Evolutionary conservation across 495 filamentous ascomycete species (phyloP), one percentile per base, ranked within the genome.

Genomic region (Chaetomium tenue): DNA sequence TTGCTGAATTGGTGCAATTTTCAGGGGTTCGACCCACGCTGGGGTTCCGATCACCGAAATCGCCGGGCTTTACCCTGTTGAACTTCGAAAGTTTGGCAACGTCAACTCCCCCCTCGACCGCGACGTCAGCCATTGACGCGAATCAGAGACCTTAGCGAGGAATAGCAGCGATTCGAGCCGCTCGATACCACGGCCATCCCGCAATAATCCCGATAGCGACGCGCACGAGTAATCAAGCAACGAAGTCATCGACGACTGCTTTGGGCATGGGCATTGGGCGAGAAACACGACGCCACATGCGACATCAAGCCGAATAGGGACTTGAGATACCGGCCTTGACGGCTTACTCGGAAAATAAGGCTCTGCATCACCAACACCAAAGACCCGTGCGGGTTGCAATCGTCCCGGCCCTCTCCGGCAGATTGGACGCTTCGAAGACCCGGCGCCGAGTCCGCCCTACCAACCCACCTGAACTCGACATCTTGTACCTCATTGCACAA

Each of bases 11-110:
- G 44, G 55, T 50, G 23, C 44, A 40, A 11, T 58, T 58, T 64
- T 64, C 62, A 64, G 62, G 62, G 62, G 62, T 0, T 53, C 58
- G 44, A 51, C 37, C 53, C 61, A 58, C 40, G 62, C 62, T 42
- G 28, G 46, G 54, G 7, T 26, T 37, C 53, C 16, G 23, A 55
- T 55, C 48, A 44, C 50, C 60, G 20, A 55, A 55, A 55, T 51
- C 28, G n/a, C 60, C 25, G 37, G n/a, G 25, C 25, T 46, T 55
- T 37, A 3, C 60, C 60, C 60, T 63, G 51, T 63, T 28, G 52
- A 39, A 30, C 25, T 26, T 20, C 30, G 1, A 2, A 15, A 26
- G 22, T 7, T 16, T 20, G 48, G 28, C 50, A 26, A 63, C 61
- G 20, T 63, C 61, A 50, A 37, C 61, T 51, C 25, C 25, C 22